Conservation (phyloP, 148 eudicot genomes). For the Amaranthus palmeri region DNA sequence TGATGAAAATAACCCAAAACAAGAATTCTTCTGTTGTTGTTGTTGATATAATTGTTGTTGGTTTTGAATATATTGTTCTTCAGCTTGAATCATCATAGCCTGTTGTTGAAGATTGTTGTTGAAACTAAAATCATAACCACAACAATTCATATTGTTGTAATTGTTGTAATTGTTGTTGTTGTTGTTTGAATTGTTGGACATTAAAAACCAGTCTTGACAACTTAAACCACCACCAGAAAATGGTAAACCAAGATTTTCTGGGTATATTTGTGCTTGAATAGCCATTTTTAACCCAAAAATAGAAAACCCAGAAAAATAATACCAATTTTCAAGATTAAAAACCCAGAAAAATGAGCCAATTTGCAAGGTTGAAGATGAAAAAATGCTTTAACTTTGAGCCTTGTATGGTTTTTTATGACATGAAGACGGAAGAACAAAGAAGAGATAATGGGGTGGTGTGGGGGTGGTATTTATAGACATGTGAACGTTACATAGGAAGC, state of each 20-base stretch:
- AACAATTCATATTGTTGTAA: conserved; percentile 20
- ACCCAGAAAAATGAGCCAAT: too few relatives aligned
- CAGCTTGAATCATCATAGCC: not conserved
- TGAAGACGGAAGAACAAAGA: conserved; percentile 15
- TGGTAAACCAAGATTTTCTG: conserved; percentile 42
- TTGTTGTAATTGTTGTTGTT: conserved; percentile 21
- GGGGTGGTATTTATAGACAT: conserved; percentile 20
- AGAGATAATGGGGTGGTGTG: conserved; percentile 1
- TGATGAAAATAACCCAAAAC: conserved; percentile 16
- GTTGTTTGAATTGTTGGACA: not conserved
- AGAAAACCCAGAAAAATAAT: too few relatives aligned
- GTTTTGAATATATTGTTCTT: conserved; percentile 8
- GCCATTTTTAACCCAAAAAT: conserved; percentile 34
- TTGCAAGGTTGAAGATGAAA: too few relatives aligned
- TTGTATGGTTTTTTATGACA: too few relatives aligned
- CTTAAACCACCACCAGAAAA: conserved; percentile 18
- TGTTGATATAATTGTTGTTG: conserved; percentile 13
- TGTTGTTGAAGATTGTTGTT: conserved; percentile 21
- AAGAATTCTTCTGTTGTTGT: conserved; percentile 1
- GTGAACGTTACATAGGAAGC: conserved; percentile 9
- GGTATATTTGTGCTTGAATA: conserved; percentile 48
- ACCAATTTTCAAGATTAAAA: too few relatives aligned
- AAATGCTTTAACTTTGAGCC: too few relatives aligned
- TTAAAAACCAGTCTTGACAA: conserved; percentile 23
- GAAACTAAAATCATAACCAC: not conserved